Evolutionary conservation across 2,329 filamentous ascomycete genomes (phyloP).

Genomic region (Alternaria sp.): DNA sequence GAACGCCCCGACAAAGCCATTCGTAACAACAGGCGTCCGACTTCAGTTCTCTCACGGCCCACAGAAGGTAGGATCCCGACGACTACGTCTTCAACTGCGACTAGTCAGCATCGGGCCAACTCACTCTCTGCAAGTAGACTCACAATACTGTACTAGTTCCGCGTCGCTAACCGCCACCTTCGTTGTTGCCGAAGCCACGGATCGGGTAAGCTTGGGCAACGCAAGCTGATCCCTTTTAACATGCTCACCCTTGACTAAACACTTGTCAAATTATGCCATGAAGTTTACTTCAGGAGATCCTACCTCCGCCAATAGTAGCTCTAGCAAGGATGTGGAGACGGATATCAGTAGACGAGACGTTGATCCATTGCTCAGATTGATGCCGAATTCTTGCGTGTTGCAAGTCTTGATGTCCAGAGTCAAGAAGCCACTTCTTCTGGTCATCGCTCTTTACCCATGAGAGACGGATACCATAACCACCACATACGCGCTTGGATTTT

Average conservation of each 20-base stretch:
- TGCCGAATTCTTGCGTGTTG: background rate
- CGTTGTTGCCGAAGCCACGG: background rate
- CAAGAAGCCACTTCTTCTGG: background rate
- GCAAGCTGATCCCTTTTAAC: background rate
- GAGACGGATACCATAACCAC: constrained; percentile 25
- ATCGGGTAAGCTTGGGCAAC: background rate
- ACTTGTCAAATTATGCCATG: background rate
- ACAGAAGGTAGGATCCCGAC: background rate
- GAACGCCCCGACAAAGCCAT: background rate
- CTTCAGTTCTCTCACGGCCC: background rate
- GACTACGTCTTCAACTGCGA: background rate
- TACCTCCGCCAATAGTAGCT: constrained; percentile 3
- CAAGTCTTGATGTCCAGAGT: too few relatives aligned
- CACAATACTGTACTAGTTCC: background rate
- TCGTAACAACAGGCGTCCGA: background rate
- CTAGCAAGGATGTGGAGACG: constrained; percentile 15
- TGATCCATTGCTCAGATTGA: constrained; percentile 7
- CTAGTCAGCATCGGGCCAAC: background rate
- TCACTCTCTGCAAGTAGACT: background rate
- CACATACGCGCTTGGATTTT: constrained; percentile 19
- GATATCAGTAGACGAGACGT: constrained; percentile 14
- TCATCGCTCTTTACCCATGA: constrained; percentile 11
- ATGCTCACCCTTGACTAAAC: background rate
- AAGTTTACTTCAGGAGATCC: background rate
- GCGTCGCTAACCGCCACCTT: background rate